Conservation (phyloP, 1,284 basidiomycete species). For the Microbotryum violaceum region DNA sequence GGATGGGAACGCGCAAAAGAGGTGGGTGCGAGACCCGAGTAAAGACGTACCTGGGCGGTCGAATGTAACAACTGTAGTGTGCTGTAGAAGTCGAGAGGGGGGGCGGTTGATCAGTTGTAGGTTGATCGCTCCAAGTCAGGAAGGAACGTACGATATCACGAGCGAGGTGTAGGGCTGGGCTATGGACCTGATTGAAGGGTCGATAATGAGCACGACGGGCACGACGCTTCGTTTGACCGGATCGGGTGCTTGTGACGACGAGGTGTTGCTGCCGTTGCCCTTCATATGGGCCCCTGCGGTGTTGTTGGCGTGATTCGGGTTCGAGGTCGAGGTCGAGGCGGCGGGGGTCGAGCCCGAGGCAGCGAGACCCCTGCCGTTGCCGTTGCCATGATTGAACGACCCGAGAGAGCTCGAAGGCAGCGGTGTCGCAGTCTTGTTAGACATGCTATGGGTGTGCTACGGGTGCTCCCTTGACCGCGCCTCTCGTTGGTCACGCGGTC, state of each 20-base stretch:
- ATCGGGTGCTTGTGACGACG: too few species aligned
- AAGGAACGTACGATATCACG: conserved; percentile 16
- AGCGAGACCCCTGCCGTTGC: too few species aligned
- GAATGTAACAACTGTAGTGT: conserved; percentile 19
- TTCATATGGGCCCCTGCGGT: not conserved
- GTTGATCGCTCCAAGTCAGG: too few species aligned
- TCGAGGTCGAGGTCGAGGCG: not conserved
- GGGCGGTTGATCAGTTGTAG: too few species aligned
- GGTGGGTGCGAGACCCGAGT: not conserved
- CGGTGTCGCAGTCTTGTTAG: too few species aligned
- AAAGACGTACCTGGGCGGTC: conserved; percentile 7
- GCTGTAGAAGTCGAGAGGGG: not conserved
- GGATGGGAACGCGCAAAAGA: not conserved
- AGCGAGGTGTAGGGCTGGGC: conserved; percentile 10
- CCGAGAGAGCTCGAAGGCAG: too few species aligned
- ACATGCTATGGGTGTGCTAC: too few species aligned
- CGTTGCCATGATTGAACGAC: too few species aligned
- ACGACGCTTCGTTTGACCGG: conserved; percentile 13
- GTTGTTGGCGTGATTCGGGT: not conserved
- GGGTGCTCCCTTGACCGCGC: too few species aligned
- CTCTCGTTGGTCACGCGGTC: too few species aligned
- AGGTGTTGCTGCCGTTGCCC: not conserved
- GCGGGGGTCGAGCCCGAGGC: not conserved
- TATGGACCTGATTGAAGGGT: conserved; percentile 2
- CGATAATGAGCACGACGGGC: conserved; percentile 25